Base-by-base conservation (phyloP, 768 basidiomycete genomes). In the Mycena pura region DNA sequence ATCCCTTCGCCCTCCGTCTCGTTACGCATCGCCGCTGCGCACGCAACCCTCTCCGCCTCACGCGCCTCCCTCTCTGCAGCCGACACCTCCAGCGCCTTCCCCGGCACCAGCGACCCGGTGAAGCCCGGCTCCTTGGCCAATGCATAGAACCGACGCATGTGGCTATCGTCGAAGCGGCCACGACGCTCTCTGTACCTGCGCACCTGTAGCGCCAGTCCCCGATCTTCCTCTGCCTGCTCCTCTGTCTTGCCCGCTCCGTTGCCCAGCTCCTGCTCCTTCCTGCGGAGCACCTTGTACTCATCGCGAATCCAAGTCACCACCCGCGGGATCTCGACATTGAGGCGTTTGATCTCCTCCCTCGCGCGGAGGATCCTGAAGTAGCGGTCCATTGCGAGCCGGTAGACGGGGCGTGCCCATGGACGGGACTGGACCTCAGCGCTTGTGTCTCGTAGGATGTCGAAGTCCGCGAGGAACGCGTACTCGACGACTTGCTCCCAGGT, bases 401-500 rank as follows among this genome's bases (percentile, higher is more conserved):
- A n/a, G n/a, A n/a, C n/a, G n/a, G n/a, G n/a, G 62, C 44, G 3
- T 47, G 21, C 5, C 66, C 68, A 69, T 17, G 46, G 40, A 3
- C 52, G 32, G 22, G 28, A 22, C 19, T 43, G 40, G 6, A 64
- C 43, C 38, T 62, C 60, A 8, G 39, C 27, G 17, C 40, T 13
- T 6, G 38, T 43, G 19, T 64, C 68, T 2, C 57, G 57, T 9
- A 66, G 65, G 22, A 67, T 28, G 63, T 70, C 65, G n/a, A n/a
- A n/a, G n/a, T n/a, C n/a, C n/a, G n/a, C n/a, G n/a, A n/a, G n/a
- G n/a, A n/a, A n/a, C n/a, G n/a, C n/a, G n/a, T n/a, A n/a, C n/a
- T n/a, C n/a, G n/a, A n/a, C n/a, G n/a, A n/a, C n/a, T n/a, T n/a
- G 51, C 3, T 72, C 62, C 65, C 67, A 71, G 11, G 41, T 7